Base-by-base conservation (phyloP, 306 rosid species). In the Myrica gale region DNA sequence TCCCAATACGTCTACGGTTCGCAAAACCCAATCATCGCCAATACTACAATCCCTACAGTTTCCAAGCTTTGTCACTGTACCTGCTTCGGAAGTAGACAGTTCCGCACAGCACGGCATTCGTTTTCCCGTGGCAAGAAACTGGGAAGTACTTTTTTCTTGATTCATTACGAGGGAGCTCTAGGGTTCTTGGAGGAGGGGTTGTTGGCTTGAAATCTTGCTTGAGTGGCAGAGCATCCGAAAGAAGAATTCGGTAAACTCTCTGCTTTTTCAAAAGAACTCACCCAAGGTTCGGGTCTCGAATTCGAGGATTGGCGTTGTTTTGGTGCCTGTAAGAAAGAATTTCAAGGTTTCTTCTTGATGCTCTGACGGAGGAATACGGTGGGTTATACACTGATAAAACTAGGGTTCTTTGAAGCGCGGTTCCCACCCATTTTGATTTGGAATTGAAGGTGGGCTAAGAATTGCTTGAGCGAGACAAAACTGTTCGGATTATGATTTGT, bases 141-240 rank as follows among this genome's bases (percentile, higher is more conserved):
- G 52, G 9, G 12, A 10, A 42, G 76, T 53, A 9, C 32, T 7
- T 61, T 13, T 47, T 19, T 7, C 47, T 13, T 0, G 44, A 32
- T 44, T 79, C 37, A 39, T 45, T n/a, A 13, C 9, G 56, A 43
- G 47, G 39, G 42, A 21, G 47, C 9, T 26, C 69, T 75, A 81
- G 80, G 73, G 70, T 66, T 66, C 52, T 51, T 17, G 8, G 19
- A 63, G 9, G 65, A 10, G 37, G 26, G 23, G 20, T 8, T 58
- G 37, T 20, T 6, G 17, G 15, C 16, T 47, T 70, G 71, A 60
- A 77, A 26, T 46, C 61, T 42, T 46, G 17, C 47, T 71, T 2
- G 67, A 55, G 50, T 61, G 61, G 20, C 43, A 6, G 3, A 41
- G 17, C 68, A 6, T 32, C 44, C 20, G 4, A 23, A 58, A 11